A percentile compares a stretch with the other conserved stretches of the same genome.
phyloP scores from a whole-genome alignment of 164 flowering plant species.

The Hamamelis virginiana region DNA sequence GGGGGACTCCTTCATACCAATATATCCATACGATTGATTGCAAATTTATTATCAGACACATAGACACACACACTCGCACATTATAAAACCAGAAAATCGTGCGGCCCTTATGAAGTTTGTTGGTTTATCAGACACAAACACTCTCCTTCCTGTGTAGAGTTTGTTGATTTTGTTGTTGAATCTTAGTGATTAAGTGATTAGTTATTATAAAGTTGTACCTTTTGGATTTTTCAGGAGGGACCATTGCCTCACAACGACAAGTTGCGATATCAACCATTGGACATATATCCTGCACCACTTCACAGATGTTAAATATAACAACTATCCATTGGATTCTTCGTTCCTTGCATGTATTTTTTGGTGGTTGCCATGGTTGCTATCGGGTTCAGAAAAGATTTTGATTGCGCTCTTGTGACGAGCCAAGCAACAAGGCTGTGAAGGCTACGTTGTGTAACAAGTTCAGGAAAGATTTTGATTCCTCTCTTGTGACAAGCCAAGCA shows the following conservation, averaged over 20 bases:
- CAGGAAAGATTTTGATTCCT: too few species aligned
- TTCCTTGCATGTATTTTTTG: too few species aligned
- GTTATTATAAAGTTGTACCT: neutral
- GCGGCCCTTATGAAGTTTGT: too few species aligned
- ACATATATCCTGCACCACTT: conserved; percentile 81
- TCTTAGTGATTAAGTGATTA: neutral
- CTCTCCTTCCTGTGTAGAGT: neutral
- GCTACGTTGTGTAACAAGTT: too few species aligned
- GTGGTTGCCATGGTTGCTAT: too few species aligned
- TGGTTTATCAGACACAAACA: too few species aligned
- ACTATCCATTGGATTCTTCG: neutral
- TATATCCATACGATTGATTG: too few species aligned
- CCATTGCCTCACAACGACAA: conserved; percentile 64
- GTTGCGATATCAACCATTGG: conserved; percentile 66
- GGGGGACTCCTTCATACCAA: too few species aligned
- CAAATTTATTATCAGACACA: too few species aligned
- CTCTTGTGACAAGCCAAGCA: neutral
- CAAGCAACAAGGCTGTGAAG: neutral
- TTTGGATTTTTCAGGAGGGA: conserved; percentile 52
- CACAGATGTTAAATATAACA: conserved; percentile 51
- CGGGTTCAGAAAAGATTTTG: too few species aligned
- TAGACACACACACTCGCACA: too few species aligned
- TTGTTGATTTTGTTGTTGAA: neutral
- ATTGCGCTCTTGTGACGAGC: conserved; percentile 8
- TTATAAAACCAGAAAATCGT: too few species aligned